Conservation (phyloP, 1,139 yeast species). For the Meyerozyma guilliermondii region DNA sequence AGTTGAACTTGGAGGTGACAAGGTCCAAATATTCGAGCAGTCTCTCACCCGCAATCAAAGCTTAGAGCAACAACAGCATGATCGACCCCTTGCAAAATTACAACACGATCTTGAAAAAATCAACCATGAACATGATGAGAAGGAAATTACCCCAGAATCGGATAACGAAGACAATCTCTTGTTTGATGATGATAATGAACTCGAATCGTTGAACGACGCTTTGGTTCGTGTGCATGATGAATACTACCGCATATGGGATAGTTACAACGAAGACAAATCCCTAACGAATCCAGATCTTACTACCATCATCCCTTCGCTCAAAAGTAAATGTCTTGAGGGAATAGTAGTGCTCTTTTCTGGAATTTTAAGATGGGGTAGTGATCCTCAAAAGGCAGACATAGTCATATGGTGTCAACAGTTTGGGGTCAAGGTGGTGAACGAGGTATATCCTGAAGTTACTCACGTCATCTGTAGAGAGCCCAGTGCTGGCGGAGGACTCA, state of each 20-base stretch:
- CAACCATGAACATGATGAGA: conserved; percentile 27
- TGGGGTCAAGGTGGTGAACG: conserved; percentile 81
- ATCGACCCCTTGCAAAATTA: conserved; percentile 77
- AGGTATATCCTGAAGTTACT: conserved; percentile 71
- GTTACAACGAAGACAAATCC: conserved; percentile 8
- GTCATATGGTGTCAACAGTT: conserved; percentile 90
- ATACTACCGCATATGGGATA: conserved; percentile 52
- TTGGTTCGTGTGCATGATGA: conserved; percentile 58
- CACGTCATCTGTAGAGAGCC: conserved; percentile 81
- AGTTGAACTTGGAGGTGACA: conserved; percentile 45
- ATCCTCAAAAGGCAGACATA: conserved; percentile 69
- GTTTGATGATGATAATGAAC: conserved; percentile 78
- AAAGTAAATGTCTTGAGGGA: conserved; percentile 60
- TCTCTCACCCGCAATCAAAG: conserved; percentile 54
- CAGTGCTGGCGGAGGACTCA: conserved; percentile 37
- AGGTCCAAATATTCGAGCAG: conserved; percentile 45
- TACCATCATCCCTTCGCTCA: conserved; percentile 66
- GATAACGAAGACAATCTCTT: conserved; percentile 54
- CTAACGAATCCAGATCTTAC: conserved; percentile 52
- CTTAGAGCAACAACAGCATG: conserved; percentile 63
- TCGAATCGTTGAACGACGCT: conserved; percentile 58
- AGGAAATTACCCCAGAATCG: conserved; percentile 12
- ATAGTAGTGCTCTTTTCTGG: conserved; percentile 80
- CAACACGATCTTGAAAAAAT: conserved; percentile 70
- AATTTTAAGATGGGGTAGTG: conserved; percentile 72